A percentile compares a stretch with the other conserved stretches of the same genome.
Evolutionary conservation across 305 asterid genomes (phyloP).

Genomic region (Euphrasia arctica): DNA sequence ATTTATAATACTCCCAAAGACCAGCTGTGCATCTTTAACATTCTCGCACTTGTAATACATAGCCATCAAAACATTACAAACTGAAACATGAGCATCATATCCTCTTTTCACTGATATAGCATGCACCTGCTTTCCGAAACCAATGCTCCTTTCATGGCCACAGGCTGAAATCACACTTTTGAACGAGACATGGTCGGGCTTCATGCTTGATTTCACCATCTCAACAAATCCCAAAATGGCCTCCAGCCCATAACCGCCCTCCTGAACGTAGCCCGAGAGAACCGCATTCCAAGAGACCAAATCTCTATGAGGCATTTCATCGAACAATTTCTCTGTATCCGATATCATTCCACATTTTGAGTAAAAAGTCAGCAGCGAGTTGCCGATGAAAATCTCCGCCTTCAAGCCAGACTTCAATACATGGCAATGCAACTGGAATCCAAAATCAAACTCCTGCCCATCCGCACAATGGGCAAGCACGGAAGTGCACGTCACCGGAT

Average conservation of each 20-base stretch:
- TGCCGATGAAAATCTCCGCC: constrained; percentile 56
- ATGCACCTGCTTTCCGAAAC: constrained; percentile 70
- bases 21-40: constrained; percentile 43
- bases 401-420: constrained; percentile 51
- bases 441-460: constrained; percentile 49
- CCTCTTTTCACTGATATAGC: constrained; percentile 55
- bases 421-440: constrained; percentile 57
- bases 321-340: constrained; percentile 57
- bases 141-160: constrained; percentile 58
- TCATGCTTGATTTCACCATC: constrained; percentile 51
- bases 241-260: constrained; percentile 50
- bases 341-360: constrained; percentile 53
- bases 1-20: constrained; percentile 43
- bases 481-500: constrained; percentile 65
- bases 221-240: constrained; percentile 47
- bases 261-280: constrained; percentile 76
- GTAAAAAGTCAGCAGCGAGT: constrained; percentile 74
- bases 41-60: constrained; percentile 62
- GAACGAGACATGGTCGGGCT: constrained; percentile 69
- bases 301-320: constrained; percentile 54
- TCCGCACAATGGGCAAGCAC: constrained; percentile 62
- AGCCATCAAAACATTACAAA: constrained; percentile 77
- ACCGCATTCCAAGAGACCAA: constrained; percentile 87
- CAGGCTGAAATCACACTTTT: constrained; percentile 77
- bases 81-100: constrained; percentile 51